These are phyloP conservation scores for Fomitopsis pulvina DNA, from an alignment of 768 basidiomycete species.

Conservation along the genomic window DNA sequence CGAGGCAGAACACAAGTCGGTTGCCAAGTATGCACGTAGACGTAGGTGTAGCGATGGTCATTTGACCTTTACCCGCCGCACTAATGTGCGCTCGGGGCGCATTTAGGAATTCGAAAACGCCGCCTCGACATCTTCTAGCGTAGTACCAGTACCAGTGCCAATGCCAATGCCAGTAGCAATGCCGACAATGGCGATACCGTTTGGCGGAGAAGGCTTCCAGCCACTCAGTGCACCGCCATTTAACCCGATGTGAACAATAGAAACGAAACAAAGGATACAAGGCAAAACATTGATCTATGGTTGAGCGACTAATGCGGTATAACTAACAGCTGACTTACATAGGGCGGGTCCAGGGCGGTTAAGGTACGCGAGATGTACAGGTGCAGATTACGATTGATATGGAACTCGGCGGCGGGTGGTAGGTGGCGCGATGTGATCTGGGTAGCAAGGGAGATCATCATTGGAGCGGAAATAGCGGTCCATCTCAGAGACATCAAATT, in stretches of 20 bases:
- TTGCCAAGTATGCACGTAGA: constrained; percentile 82
- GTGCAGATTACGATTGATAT: constrained; percentile 6
- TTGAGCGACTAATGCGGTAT: constrained; percentile 11
- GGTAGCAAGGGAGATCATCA: constrained; percentile 23
- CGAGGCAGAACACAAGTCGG: constrained; percentile 79
- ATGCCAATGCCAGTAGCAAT: constrained; percentile 12
- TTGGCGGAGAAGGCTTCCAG: constrained; percentile 16
- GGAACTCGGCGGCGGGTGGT: constrained; percentile 13
- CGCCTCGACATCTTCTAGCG: constrained; percentile 19
- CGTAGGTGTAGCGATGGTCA: constrained; percentile 37
- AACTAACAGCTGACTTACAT: constrained; percentile 4
- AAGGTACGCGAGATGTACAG: neutral
- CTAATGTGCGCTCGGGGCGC: constrained; percentile 8
- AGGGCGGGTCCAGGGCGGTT: neutral
- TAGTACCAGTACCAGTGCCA: constrained; percentile 21
- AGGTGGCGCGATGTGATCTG: constrained; percentile 17
- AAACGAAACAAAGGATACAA: neutral
- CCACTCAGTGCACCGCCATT: constrained; percentile 20
- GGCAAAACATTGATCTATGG: constrained; percentile 8
- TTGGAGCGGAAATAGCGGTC: constrained; percentile 61
- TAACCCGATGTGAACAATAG: constrained; percentile 15
- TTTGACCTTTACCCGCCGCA: constrained; percentile 13
- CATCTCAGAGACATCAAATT: constrained; percentile 67
- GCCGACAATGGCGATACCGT: constrained; percentile 12
- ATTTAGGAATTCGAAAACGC: constrained; percentile 28